Evolutionary conservation across 2,329 filamentous ascomycete species (phyloP).

Genomic region (Neopestalotiopsis rosae): DNA sequence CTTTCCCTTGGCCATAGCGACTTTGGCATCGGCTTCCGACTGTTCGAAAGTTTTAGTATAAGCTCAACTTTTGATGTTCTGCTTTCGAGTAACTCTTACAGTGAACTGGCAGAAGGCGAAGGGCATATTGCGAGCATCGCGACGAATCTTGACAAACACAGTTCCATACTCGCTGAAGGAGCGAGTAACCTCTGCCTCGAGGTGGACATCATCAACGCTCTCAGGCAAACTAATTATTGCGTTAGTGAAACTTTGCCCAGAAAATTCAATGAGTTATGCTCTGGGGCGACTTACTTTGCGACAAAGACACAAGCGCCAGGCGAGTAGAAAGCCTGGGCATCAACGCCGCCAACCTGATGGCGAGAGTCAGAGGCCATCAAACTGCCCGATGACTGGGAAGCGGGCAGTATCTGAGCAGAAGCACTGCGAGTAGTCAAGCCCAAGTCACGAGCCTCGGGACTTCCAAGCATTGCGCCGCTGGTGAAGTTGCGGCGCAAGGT

Average conservation of each 20-base stretch:
- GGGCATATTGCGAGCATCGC: slow-evolving; percentile 62
- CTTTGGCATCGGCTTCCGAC: slow-evolving; percentile 54
- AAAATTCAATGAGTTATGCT: not conserved
- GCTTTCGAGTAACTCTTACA: slow-evolving; percentile 43
- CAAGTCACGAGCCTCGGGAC: not conserved
- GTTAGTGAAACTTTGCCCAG: slow-evolving; percentile 18
- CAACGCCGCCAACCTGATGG: slow-evolving; percentile 38
- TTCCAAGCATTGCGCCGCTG: slow-evolving; percentile 18
- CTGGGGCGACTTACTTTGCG: slow-evolving; percentile 61
- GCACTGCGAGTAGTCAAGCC: not conserved
- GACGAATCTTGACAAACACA: slow-evolving; percentile 68
- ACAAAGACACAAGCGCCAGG: slow-evolving; percentile 67
- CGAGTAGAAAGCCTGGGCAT: slow-evolving; percentile 59
- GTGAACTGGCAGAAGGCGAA: slow-evolving; percentile 70
- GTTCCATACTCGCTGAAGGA: slow-evolving; percentile 60
- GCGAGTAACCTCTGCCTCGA: slow-evolving; percentile 57
- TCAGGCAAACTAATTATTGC: slow-evolving; percentile 54
- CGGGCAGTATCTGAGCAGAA: not conserved
- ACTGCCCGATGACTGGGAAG: slow-evolving; percentile 20
- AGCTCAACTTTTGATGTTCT: not conserved
- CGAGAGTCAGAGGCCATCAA: slow-evolving; percentile 24
- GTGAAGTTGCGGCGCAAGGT: not conserved
- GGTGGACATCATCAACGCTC: slow-evolving; percentile 51
- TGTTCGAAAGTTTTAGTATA: slow-evolving; percentile 33
- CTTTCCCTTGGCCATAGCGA: slow-evolving; percentile 52